phyloP scores from a whole-genome alignment of 179 eudicot species.

The Pouteria campechiana region DNA sequence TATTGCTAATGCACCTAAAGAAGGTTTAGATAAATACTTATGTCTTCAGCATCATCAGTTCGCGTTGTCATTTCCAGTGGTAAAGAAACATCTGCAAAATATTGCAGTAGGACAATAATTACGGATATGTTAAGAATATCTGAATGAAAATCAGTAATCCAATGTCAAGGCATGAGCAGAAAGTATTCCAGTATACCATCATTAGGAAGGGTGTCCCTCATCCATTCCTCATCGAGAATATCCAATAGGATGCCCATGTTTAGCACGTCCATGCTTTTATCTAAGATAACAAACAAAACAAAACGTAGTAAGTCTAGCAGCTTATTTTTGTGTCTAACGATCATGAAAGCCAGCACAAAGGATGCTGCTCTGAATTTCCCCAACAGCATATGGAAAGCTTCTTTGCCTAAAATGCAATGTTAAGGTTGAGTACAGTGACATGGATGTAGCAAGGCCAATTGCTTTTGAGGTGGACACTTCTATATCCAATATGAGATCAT shows the following conservation, averaged over 20 bases:
- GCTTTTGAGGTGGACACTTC: too few relatives aligned
- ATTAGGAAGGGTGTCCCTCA: slow-evolving; percentile 74
- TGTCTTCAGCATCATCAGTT: slow-evolving; percentile 53
- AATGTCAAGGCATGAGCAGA: neutral
- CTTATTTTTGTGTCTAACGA: too few relatives aligned
- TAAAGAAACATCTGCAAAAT: slow-evolving; percentile 34
- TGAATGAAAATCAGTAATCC: neutral
- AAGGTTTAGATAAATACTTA: slow-evolving; percentile 22
- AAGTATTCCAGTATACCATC: slow-evolving; percentile 31
- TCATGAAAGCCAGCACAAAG: too few relatives aligned
- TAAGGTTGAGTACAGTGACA: too few relatives aligned
- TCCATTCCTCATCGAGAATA: slow-evolving; percentile 86
- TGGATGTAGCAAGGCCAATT: too few relatives aligned
- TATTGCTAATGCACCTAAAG: neutral
- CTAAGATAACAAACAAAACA: too few relatives aligned
- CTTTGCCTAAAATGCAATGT: too few relatives aligned
- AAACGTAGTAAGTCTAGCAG: too few relatives aligned
- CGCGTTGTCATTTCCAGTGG: slow-evolving; percentile 40
- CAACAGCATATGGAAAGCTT: too few relatives aligned
- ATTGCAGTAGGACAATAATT: neutral
- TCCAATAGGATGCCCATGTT: slow-evolving; percentile 72
- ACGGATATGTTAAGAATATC: neutral
- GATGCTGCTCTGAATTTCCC: too few relatives aligned
- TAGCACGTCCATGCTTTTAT: slow-evolving; percentile 53
- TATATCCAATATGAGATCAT: too few relatives aligned